Conservation (phyloP, 108 stramenopile species). For the Stephanodiscus triporus region DNA sequence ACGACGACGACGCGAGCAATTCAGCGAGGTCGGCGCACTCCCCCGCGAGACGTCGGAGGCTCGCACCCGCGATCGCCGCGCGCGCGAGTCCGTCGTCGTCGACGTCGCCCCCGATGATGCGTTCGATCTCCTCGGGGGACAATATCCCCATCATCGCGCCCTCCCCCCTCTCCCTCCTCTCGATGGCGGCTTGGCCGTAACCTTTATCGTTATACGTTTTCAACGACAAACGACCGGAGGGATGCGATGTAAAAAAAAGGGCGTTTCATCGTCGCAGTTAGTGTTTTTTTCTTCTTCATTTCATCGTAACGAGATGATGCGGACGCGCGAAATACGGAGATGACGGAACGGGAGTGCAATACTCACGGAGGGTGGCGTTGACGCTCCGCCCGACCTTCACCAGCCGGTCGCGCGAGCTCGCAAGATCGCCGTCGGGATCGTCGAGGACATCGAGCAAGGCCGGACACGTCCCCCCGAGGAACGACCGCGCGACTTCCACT, state of each 20-base stretch:
- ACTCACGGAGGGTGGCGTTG: slow-evolving; percentile 41
- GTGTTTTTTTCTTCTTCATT: too few relatives aligned
- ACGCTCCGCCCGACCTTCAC: slow-evolving; percentile 73
- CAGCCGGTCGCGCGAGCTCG: slow-evolving; percentile 67
- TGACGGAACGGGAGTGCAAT: neutral
- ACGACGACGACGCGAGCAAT: neutral
- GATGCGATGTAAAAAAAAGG: too few relatives aligned
- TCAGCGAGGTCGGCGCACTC: slow-evolving; percentile 55
- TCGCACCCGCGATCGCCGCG: slow-evolving; percentile 17
- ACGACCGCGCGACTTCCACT: slow-evolving; percentile 53
- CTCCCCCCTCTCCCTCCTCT: slow-evolving; percentile 9
- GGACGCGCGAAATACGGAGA: neutral
- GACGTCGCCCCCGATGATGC: slow-evolving; percentile 6
- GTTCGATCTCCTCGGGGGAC: slow-evolving; percentile 17
- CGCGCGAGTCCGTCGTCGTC: slow-evolving; percentile 7
- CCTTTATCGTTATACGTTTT: neutral
- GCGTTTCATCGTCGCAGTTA: too few relatives aligned
- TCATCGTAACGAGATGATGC: too few relatives aligned
- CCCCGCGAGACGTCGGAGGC: slow-evolving; percentile 44
- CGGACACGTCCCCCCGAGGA: slow-evolving; percentile 50
- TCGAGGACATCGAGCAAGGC: slow-evolving; percentile 31
- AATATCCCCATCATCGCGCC: neutral
- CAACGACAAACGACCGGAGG: too few relatives aligned
- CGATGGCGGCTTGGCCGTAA: slow-evolving; percentile 23
- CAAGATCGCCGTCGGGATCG: slow-evolving; percentile 15